Base-by-base conservation (phyloP, 495 filamentous ascomycete genomes). In the Penicillium parvum region DNA sequence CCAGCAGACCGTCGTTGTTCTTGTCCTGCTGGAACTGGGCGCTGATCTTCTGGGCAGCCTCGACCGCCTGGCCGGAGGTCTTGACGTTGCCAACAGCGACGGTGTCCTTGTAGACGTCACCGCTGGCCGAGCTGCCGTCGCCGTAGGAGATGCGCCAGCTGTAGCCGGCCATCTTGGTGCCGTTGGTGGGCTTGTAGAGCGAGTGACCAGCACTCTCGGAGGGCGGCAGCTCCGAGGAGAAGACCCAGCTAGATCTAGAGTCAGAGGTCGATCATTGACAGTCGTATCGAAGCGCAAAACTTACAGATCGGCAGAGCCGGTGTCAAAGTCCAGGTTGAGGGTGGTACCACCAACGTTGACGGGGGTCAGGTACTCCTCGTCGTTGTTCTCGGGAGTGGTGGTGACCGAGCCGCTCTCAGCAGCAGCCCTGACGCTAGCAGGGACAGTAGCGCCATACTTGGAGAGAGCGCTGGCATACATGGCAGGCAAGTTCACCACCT, bases 241-340 rank as follows among this genome's bases (percentile, higher is more conserved):
- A 80, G 16, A 77, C 72, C 75, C 75, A 78, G 18, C 68, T 68
- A 42, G 16, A 21, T 25, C 4, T 6, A 14, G 26, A n/a, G 28
- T 62, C 18, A 61, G 45, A 30, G 5, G 28, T 15, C 7, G 12
- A 11, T 27, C 25, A 28, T 36, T 14, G 17, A 22, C 15, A 4
- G 21, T 2, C 8, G 15, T 5, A 23, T 11, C 12, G 15, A 19
- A 21, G 37, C 1, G 8, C 5, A 28, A 10, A 30, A 70, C 77
- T 68, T 61, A 88, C 72, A 90, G 76, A 65, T 90, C 86, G 30
- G 82, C 77, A 27, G 80, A 85, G 3, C 86, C 86, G 28, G 86
- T 88, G 57, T 90, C 86, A 52, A 88, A 74, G 57, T 88, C 81
- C 43, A 90, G 53, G 52, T 81, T 74, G 50, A 88, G 56, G 4